Evolutionary conservation across 495 filamentous ascomycete species (phyloP).

Genomic region (Neurospora sp.): DNA sequence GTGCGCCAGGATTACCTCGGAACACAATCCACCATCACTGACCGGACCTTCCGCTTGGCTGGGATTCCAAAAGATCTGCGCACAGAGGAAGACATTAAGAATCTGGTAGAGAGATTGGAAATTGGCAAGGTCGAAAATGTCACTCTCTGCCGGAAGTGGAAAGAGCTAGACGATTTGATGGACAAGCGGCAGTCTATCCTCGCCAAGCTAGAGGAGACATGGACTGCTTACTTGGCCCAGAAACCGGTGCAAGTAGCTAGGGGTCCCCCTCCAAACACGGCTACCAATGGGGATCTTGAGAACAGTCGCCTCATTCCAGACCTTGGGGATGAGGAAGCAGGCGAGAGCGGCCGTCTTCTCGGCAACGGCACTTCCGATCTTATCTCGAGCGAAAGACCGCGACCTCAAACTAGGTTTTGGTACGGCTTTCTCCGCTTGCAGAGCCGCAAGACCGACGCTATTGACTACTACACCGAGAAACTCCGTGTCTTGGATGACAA

Average conservation of each 20-base stretch:
- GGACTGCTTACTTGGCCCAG: constrained; percentile 53
- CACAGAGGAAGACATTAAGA: constrained; percentile 73
- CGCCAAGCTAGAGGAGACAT: constrained; percentile 72
- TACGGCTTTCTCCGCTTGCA: constrained; percentile 69
- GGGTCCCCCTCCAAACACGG: constrained; percentile 3
- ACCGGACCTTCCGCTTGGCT: constrained; percentile 84
- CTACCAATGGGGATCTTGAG: not conserved
- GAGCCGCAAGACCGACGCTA: constrained; percentile 70
- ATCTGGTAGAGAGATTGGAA: constrained; percentile 75
- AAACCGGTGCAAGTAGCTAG: constrained; percentile 7
- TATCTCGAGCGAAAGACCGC: constrained; percentile 20
- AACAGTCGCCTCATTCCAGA: not conserved
- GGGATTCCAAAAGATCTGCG: constrained; percentile 74
- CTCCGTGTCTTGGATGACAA: constrained; percentile 72
- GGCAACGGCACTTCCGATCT: constrained; percentile 28
- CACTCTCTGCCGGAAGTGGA: constrained; percentile 81
- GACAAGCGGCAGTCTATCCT: constrained; percentile 54
- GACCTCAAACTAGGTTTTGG: constrained; percentile 67
- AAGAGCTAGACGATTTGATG: constrained; percentile 66
- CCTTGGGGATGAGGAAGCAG: constrained; percentile 29
- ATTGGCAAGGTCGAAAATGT: constrained; percentile 93
- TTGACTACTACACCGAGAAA: constrained; percentile 86
- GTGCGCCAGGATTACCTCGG: constrained; percentile 87
- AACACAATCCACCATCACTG: constrained; percentile 84
- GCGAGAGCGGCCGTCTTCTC: constrained; percentile 43